These are phyloP conservation scores for Diphasiastrum complanatum DNA, from an alignment of 83 land plant species.

Conservation along the genomic window DNA sequence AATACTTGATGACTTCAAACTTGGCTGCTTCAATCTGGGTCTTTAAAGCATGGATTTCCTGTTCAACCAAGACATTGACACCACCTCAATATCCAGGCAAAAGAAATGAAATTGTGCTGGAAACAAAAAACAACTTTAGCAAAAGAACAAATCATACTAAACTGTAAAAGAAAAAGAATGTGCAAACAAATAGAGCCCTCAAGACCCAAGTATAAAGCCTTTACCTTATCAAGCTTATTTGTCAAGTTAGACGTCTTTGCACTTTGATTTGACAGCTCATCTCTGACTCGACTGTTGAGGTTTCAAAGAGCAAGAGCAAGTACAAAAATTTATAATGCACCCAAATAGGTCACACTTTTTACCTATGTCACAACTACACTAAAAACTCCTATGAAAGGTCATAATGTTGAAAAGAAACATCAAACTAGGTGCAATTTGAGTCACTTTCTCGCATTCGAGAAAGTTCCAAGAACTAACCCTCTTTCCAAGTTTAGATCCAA, in stretches of 20 bases:
- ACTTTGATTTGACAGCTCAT: slow-evolving; percentile 75
- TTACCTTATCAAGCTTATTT: slow-evolving; percentile 71
- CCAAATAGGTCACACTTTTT: not conserved
- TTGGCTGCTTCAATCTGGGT: slow-evolving; percentile 84
- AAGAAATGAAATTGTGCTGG: slow-evolving; percentile 1
- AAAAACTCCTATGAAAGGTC: not conserved
- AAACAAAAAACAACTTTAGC: not conserved
- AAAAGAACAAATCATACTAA: slow-evolving; percentile 2
- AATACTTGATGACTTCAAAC: slow-evolving; percentile 88
- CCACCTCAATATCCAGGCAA: not conserved
- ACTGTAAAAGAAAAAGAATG: not conserved
- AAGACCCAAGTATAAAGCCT: not conserved
- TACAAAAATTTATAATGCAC: not conserved
- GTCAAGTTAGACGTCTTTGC: slow-evolving; percentile 70
- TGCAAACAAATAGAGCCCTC: not conserved
- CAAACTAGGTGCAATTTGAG: not conserved
- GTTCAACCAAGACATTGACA: too few relatives aligned
- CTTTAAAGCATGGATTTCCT: slow-evolving; percentile 84
- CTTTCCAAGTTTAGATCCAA: slow-evolving; percentile 89
- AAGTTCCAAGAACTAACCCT: slow-evolving; percentile 46
- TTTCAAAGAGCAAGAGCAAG: not conserved
- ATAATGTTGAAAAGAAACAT: too few relatives aligned
- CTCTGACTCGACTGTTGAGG: slow-evolving; percentile 61
- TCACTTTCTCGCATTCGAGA: not conserved
- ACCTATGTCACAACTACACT: not conserved